phyloP scores from a whole-genome alignment of 73 alveolate species.

The Paraurostyla sp. region DNA sequence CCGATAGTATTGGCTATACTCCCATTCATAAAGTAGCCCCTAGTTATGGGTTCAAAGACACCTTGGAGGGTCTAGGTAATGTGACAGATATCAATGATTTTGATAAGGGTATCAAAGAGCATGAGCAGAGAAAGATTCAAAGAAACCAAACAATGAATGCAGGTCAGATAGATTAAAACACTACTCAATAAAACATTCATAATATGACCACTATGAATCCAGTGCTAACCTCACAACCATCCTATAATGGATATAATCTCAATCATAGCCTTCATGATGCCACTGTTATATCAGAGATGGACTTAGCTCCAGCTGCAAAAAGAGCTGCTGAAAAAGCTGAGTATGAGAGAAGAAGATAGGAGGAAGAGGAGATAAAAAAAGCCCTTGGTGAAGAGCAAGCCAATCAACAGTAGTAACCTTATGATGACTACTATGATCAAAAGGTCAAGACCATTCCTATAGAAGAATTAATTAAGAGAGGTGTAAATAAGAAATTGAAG shows the following conservation, averaged over 20 bases:
- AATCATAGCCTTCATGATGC: neutral
- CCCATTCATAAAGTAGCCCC: constrained; percentile 53
- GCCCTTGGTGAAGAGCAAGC: neutral
- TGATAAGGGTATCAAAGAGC: constrained; percentile 27
- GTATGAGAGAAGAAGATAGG: constrained; percentile 26
- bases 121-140: neutral
- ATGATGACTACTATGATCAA: neutral
- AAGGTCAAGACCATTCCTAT: constrained; percentile 42
- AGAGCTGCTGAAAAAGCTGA: constrained; percentile 45
- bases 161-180: neutral
- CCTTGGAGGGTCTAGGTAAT: constrained; percentile 20
- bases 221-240: neutral
- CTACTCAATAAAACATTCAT: constrained; percentile 2
- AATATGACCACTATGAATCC: neutral
- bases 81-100: constrained; percentile 46
- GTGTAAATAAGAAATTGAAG: constrained; percentile 5
- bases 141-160: constrained; percentile 7
- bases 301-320: constrained; percentile 42
- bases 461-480: constrained; percentile 30
- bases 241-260: neutral
- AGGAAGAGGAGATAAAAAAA: constrained; percentile 44
- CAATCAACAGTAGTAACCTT: neutral
- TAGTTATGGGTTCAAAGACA: constrained; percentile 3
- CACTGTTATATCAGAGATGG: constrained; percentile 1
- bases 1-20: constrained; percentile 30